Evolutionary conservation across 208 protist genomes (phyloP).

Genomic region (Angomonas ambiguus): DNA sequence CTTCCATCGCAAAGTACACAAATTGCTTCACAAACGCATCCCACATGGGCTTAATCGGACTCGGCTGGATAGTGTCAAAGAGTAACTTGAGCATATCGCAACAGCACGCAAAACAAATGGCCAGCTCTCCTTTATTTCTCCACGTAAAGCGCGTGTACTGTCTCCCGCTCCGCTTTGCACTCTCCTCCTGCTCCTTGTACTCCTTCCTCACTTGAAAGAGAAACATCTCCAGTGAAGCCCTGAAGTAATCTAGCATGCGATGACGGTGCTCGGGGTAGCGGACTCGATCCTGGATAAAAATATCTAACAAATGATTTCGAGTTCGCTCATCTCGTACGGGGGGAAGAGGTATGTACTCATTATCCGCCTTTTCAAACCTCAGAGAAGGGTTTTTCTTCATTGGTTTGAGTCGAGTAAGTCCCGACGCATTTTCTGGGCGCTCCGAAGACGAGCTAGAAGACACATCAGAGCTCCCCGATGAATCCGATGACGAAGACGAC

Average conservation of each 20-base stretch:
- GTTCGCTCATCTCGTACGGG: slow-evolving; percentile 20
- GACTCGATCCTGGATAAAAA: slow-evolving; percentile 39
- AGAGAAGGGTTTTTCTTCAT: slow-evolving; percentile 63
- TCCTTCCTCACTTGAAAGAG: slow-evolving; percentile 52
- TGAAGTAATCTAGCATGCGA: slow-evolving; percentile 74
- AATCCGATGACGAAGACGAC: not conserved
- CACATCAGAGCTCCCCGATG: not conserved
- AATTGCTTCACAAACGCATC: slow-evolving; percentile 62
- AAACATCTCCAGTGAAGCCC: slow-evolving; percentile 78
- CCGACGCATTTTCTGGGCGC: not conserved
- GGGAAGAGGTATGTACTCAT: slow-evolving; percentile 65
- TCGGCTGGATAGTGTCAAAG: slow-evolving; percentile 51
- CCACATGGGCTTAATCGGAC: slow-evolving; percentile 54
- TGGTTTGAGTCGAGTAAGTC: not conserved
- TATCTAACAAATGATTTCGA: slow-evolving; percentile 23
- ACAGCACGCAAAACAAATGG: slow-evolving; percentile 77
- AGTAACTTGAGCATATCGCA: slow-evolving; percentile 84
- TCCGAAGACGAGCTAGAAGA: slow-evolving; percentile 3
- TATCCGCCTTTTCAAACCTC: slow-evolving; percentile 59
- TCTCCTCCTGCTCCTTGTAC: slow-evolving; percentile 48
- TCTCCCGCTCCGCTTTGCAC: slow-evolving; percentile 28
- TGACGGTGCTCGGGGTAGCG: slow-evolving; percentile 63
- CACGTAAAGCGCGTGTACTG: slow-evolving; percentile 59
- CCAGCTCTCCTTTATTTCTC: slow-evolving; percentile 81
- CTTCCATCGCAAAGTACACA: slow-evolving; percentile 47